A percentile compares a stretch with the other conserved stretches of the same genome.
Evolutionary conservation across 805 yeast genomes (phyloP).

Genomic region (Schizosaccharomyces cryophilus): DNA sequence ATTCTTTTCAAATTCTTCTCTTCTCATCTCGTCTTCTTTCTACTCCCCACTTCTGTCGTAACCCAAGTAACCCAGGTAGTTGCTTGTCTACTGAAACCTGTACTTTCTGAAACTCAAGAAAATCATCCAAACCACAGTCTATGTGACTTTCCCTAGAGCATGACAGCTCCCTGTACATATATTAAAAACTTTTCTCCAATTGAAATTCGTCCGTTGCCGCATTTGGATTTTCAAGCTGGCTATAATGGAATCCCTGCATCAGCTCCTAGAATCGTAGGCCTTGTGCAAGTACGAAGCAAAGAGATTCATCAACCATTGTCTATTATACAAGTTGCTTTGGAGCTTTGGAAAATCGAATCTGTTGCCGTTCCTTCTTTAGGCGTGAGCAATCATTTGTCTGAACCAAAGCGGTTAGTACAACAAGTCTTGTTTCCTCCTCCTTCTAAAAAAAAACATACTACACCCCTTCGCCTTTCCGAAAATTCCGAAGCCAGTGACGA

Average conservation of each 20-base stretch:
- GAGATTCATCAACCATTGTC: not conserved
- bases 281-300: not conserved
- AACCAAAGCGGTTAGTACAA: not conserved
- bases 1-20: too few species aligned
- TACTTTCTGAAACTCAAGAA: too few species aligned
- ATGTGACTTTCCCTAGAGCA: not conserved
- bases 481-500: too few species aligned
- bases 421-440: not conserved
- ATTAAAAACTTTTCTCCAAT: not conserved
- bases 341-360: not conserved
- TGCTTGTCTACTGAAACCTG: too few species aligned
- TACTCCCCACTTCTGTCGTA: too few species aligned
- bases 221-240: constrained; percentile 1
- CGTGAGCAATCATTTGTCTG: not conserved
- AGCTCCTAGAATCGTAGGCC: not conserved
- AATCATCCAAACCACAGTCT: too few species aligned
- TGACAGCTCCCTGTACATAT: not conserved
- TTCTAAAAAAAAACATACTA: not conserved
- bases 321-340: not conserved
- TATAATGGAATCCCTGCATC: not conserved
- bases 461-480: too few species aligned
- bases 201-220: not conserved
- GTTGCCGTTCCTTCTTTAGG: not conserved
- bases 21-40: too few species aligned
- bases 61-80: too few species aligned